A percentile compares a stretch with the other conserved stretches of the same genome.
These are phyloP conservation scores for Penicillium sumatraense DNA, from an alignment of 2,329 filamentous ascomycete genomes.

Conservation along the genomic window DNA sequence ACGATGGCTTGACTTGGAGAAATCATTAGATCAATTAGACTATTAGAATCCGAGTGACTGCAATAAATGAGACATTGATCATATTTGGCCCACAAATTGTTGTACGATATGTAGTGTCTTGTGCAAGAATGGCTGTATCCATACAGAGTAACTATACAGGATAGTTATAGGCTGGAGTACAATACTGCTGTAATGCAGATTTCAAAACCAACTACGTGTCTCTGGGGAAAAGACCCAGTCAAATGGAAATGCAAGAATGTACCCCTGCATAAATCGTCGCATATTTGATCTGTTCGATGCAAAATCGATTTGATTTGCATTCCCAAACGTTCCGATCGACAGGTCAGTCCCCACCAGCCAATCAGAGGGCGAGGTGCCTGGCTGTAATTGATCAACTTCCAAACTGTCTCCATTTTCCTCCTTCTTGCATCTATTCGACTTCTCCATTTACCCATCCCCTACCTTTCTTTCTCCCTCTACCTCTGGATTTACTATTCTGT, in stretches of 20 bases:
- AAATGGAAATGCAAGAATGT: not conserved
- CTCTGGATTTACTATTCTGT: slow-evolving; percentile 9
- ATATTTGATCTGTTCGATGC: slow-evolving; percentile 3
- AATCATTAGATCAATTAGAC: too few species aligned
- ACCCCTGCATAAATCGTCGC: not conserved
- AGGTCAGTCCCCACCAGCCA: slow-evolving; percentile 18
- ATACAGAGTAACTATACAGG: too few species aligned
- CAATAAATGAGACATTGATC: slow-evolving; percentile 19
- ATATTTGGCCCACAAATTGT: not conserved
- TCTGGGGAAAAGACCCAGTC: not conserved
- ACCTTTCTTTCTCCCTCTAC: slow-evolving; percentile 11
- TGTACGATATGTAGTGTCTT: slow-evolving; percentile 4
- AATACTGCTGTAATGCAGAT: too few species aligned
- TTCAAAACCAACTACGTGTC: not conserved
- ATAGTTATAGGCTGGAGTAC: too few species aligned
- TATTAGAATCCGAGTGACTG: slow-evolving; percentile 27
- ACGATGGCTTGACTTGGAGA: slow-evolving; percentile 74
- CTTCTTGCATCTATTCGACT: slow-evolving; percentile 17
- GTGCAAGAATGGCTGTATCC: not conserved
- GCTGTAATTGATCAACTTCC: slow-evolving; percentile 15
- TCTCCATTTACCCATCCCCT: not conserved
- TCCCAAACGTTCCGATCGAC: slow-evolving; percentile 23
- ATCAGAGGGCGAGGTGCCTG: slow-evolving; percentile 27
- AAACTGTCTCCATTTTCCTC: slow-evolving; percentile 22
- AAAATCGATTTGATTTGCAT: slow-evolving; percentile 7